Evolutionary conservation across 495 filamentous ascomycete species (phyloP), one percentile per base, ranked within the genome.

Genomic region (Pseudoneurospora amorphoporcata): DNA sequence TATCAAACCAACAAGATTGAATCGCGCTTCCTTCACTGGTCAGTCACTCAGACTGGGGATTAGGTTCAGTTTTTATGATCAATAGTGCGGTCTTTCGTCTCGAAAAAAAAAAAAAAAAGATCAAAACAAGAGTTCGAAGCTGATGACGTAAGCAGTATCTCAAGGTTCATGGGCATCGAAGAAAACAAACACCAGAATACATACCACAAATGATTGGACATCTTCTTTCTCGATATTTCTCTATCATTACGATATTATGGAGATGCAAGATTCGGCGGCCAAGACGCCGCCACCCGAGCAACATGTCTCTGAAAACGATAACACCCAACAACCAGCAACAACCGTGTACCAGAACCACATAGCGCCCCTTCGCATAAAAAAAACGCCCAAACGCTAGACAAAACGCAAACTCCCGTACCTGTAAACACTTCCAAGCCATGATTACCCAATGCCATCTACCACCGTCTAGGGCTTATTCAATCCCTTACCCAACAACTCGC

Each of bases 401-500:
- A 65, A 12, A 37, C 53, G 53, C 53, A 17, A 61, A 35, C 12
- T 65, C 29, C 53, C 6, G 53, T 65, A 35, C 1, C 53, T 32
- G 53, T 35, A 65, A 35, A 65, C 29, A 65, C 5, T 14, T 37
- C 53, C 29, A 16, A 16, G 23, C 12, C 53, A 61, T 32, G 3
- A 32, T 61, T 7, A 61, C 53, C 39, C 61, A 17, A 72, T 14
- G 19, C n/a, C 61, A 2, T 69, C n/a, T 14, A 72, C 39, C 45
- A 43, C 43, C 14, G 17, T 23, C 71, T 73, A 81, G 43, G 70
- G 58, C 73, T 38, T 75, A 65, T 70, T 76, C 61, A 86, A 77
- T 16, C 84, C 83, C 53, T 82, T 84, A 17, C 83, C 82, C 10
- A 86, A 69, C 37, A 84, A 70, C 14, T 82, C 81, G 17, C 71